Conservation (phyloP, 768 basidiomycete species). For the Lentinula raphanica region DNA sequence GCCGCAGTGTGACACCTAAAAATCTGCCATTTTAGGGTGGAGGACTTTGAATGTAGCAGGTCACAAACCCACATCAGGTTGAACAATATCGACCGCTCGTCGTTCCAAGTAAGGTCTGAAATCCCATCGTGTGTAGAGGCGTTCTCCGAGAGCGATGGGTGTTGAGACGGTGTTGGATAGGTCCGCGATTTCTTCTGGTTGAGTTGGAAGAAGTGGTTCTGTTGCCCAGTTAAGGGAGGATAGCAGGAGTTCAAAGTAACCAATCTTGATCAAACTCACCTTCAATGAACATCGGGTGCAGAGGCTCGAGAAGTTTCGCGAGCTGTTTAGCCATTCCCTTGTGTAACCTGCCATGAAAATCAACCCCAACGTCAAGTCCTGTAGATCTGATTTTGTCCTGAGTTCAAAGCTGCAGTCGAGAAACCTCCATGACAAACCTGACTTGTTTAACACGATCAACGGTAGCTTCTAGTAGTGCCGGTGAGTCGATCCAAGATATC, state of each 20-base stretch:
- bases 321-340: slow-evolving; percentile 69
- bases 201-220: slow-evolving; percentile 58
- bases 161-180: slow-evolving; percentile 48
- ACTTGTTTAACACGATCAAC: slow-evolving; percentile 50
- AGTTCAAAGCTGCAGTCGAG: not conserved
- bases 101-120: slow-evolving; percentile 62
- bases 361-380: slow-evolving; percentile 60
- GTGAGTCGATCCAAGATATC: slow-evolving; percentile 59
- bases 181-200: slow-evolving; percentile 58
- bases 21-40: too few species aligned
- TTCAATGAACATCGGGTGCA: slow-evolving; percentile 62
- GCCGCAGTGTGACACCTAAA: slow-evolving; percentile 52
- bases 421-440: slow-evolving; percentile 20
- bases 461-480: slow-evolving; percentile 42
- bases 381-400: slow-evolving; percentile 19
- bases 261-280: slow-evolving; percentile 24
- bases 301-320: slow-evolving; percentile 53
- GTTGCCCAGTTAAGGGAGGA: not conserved
- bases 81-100: slow-evolving; percentile 61
- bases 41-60: too few species aligned
- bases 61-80: slow-evolving; percentile 57
- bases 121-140: slow-evolving; percentile 57
- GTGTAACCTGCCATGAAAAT: slow-evolving; percentile 69
- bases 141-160: slow-evolving; percentile 60
- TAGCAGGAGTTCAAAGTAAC: too few species aligned